Conservation (phyloP, 257 asterid genomes). For the Nemophila menziesii region DNA sequence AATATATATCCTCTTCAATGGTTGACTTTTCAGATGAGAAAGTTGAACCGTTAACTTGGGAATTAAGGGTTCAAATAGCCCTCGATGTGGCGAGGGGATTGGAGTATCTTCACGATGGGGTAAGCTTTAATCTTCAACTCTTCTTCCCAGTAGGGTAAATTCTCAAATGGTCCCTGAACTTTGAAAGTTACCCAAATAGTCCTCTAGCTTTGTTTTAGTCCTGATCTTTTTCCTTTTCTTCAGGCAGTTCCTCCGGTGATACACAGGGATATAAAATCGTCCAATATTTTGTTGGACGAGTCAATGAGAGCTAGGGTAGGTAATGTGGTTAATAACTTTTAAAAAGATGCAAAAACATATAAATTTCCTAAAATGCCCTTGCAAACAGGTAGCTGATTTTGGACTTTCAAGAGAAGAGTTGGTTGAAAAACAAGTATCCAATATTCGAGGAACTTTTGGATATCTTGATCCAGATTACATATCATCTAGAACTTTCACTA, state of each 20-base stretch:
- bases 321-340: constrained; percentile 9
- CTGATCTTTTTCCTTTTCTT: constrained; percentile 14
- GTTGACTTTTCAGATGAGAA: constrained; percentile 37
- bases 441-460: constrained; percentile 82
- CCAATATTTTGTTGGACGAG: constrained; percentile 86
- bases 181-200: no score
- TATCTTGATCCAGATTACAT: constrained; percentile 93
- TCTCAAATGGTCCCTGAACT: not conserved
- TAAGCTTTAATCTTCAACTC: constrained; percentile 18
- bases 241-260: constrained; percentile 97
- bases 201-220: constrained; percentile 2
- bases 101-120: constrained; percentile 99
- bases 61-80: constrained; percentile 69
- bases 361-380: not conserved
- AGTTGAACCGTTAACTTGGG: constrained; percentile 59
- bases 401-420: constrained; percentile 96
- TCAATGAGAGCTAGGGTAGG: constrained; percentile 85
- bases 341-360: not conserved
- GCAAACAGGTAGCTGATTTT: constrained; percentile 65
- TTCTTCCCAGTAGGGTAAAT: not conserved
- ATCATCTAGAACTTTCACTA: constrained; percentile 75
- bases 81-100: constrained; percentile 95
- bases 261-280: constrained; percentile 87
- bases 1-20: not conserved
- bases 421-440: constrained; percentile 51